Evolutionary conservation across 2,329 filamentous ascomycete genomes (phyloP).

Genomic region (Colletotrichum falcatum): DNA sequence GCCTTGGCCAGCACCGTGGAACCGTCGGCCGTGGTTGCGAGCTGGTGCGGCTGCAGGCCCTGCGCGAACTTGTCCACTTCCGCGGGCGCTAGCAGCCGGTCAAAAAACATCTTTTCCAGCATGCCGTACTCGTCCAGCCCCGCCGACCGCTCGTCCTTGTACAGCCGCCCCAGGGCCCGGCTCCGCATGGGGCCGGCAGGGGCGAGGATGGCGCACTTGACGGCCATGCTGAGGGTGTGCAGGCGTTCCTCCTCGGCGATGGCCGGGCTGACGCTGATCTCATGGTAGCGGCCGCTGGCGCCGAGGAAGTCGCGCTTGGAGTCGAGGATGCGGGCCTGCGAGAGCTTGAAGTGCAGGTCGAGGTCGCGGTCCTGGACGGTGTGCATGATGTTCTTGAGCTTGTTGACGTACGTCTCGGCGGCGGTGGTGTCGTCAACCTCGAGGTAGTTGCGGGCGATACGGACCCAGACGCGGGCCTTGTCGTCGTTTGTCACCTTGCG

Average conservation of each 20-base stretch:
- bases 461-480: slow-evolving; percentile 88
- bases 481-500: slow-evolving; percentile 84
- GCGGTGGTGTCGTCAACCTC: slow-evolving; percentile 91
- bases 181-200: slow-evolving; percentile 89
- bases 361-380: slow-evolving; percentile 79
- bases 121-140: slow-evolving; percentile 86
- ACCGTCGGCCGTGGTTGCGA: slow-evolving; percentile 89
- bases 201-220: slow-evolving; percentile 92
- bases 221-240: slow-evolving; percentile 85
- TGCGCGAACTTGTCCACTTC: slow-evolving; percentile 90
- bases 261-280: slow-evolving; percentile 80
- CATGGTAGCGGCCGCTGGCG: slow-evolving; percentile 88
- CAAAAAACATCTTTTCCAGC: slow-evolving; percentile 97
- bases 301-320: slow-evolving; percentile 90
- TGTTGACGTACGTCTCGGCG: slow-evolving; percentile 91
- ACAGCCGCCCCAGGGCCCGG: slow-evolving; percentile 82
- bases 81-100: slow-evolving; percentile 81
- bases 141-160: slow-evolving; percentile 89
- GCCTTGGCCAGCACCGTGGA: slow-evolving; percentile 93
- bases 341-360: slow-evolving; percentile 87
- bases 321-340: slow-evolving; percentile 92
- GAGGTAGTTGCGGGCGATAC: slow-evolving; percentile 93
- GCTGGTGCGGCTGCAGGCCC: slow-evolving; percentile 85
- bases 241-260: slow-evolving; percentile 90
- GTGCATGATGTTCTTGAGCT: slow-evolving; percentile 92